Base-by-base conservation (phyloP, 345 rosid genomes). In the Eucalyptus erythrocorys region DNA sequence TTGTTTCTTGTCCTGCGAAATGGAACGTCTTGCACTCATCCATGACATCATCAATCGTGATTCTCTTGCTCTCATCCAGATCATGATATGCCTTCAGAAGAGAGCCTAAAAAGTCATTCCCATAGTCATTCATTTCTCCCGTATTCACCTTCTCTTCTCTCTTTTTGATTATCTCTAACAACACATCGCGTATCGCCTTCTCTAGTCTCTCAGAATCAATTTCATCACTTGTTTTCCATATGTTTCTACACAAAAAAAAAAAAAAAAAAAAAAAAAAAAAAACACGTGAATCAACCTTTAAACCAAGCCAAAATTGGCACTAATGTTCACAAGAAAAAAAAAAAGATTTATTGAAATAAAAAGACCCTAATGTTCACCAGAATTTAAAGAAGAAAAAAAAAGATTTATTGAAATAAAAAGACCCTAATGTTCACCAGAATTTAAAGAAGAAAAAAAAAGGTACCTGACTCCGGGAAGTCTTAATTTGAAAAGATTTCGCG, bases 21-120 rank as follows among this genome's bases (percentile, higher is more conserved):
- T 90, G 90, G 88, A 94, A 92, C 8, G 91, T 86, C 87, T 90
- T 94, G 91, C 96, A 92, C 89, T 94, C 94, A 49, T 91, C 94
- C 15, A 93, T 47, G 48, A 91, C 5, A 24, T 89, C 87, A 6
- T 89, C 71, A 4, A 89, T 42, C 12, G 89, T 71, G 61, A 91
- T 89, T 86, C 68, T 88, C 85, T 88, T 90, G 34, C 17, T 12
- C 59, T 34, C 24, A 30, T 91, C 91, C 5, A 27, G 32, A n/a
- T 91, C 89, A 17, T 88, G 89, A 32, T 42, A 34, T 5, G 90
- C 92, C 43, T 88, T 64, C 30, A 92, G 6, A 22, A 93, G 92
- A 53, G 57, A 30, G 21, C 93, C 92, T 10, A 91, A 85, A 53
- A 91, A 90, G 86, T 93, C 94, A 84, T 43, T 88, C 8, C 91